Evolutionary conservation across 1,284 basidiomycete species (phyloP).

Genomic region (Dichomitus squalens): DNA sequence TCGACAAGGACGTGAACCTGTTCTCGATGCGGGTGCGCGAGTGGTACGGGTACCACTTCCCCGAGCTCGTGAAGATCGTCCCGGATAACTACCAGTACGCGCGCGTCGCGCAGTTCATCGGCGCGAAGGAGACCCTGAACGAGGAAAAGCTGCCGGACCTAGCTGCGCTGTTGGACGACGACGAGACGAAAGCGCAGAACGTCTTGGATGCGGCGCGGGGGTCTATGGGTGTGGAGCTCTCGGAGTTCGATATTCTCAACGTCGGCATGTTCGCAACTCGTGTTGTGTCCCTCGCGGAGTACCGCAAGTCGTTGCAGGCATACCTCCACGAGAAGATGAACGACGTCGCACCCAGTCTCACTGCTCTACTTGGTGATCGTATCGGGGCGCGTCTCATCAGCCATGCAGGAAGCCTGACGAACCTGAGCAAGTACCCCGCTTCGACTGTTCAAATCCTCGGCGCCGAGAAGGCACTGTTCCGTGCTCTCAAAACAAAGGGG

Average conservation of each 20-base stretch:
- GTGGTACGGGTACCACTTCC: conserved; percentile 99
- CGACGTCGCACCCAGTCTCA: conserved; percentile 93
- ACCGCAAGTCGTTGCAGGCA: conserved; percentile 88
- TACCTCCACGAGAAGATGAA: conserved; percentile 99
- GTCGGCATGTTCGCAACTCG: conserved; percentile 92
- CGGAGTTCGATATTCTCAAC: conserved; percentile 95
- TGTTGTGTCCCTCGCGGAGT: conserved; percentile 91
- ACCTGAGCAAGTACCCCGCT: conserved; percentile 97
- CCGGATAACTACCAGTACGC: conserved; percentile 97
- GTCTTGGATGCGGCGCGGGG: conserved; percentile 93
- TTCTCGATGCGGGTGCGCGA: conserved; percentile 98
- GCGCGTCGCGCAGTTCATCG: conserved; percentile 85
- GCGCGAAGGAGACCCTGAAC: conserved; percentile 81
- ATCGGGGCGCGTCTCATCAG: conserved; percentile 95
- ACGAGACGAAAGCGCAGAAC: conserved; percentile 88
- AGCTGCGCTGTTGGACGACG: conserved; percentile 84
- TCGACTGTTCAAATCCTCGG: conserved; percentile 98
- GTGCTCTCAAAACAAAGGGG: conserved; percentile 97
- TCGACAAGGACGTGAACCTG: conserved; percentile 99
- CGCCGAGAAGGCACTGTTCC: conserved; percentile 97
- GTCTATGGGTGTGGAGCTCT: conserved; percentile 94
- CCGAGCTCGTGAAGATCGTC: conserved; percentile 93
- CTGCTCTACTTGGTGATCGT: conserved; percentile 93
- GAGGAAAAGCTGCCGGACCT: conserved; percentile 85
- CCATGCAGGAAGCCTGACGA: conserved; percentile 97